Conservation (phyloP, 257 asterid species). For the Ballota nigra region DNA sequence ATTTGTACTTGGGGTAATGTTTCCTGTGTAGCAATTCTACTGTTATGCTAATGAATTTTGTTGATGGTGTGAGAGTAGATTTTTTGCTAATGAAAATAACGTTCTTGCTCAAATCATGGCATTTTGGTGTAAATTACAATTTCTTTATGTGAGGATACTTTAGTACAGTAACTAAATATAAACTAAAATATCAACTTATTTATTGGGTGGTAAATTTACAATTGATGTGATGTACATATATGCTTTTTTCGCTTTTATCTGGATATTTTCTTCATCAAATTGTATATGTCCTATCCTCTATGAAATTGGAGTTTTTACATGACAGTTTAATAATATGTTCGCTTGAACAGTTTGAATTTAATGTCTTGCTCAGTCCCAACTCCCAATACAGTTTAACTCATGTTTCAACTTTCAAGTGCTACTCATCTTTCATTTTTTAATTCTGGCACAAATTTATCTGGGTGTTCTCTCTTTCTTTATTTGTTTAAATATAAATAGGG, state of each 20-base stretch:
- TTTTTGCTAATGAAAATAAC: not conserved
- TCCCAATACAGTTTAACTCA: slow-evolving; percentile 2
- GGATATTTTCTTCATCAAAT: not conserved
- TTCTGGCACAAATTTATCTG: not conserved
- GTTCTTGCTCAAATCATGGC: slow-evolving; percentile 5
- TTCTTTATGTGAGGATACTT: slow-evolving; percentile 4
- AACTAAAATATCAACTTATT: not conserved
- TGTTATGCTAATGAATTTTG: not conserved
- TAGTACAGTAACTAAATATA: not conserved
- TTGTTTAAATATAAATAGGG: no score
- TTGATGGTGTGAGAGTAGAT: not conserved
- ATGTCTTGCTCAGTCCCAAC: not conserved
- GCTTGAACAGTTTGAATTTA: not conserved
- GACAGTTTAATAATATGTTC: slow-evolving; percentile 4
- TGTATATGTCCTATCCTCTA: not conserved
- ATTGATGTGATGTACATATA: not conserved
- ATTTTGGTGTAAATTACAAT: not conserved
- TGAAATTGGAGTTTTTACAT: not conserved
- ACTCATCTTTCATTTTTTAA: not conserved
- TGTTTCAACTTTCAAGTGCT: not conserved
- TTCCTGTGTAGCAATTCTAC: slow-evolving; percentile 11
- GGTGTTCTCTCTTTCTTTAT: not conserved
- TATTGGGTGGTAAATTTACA: not conserved
- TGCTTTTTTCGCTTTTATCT: not conserved
- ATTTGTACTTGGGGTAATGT: slow-evolving; percentile 87